These are phyloP conservation scores for Colletotrichum sp. DNA, from an alignment of 2,329 filamentous ascomycete species.

Conservation along the genomic window DNA sequence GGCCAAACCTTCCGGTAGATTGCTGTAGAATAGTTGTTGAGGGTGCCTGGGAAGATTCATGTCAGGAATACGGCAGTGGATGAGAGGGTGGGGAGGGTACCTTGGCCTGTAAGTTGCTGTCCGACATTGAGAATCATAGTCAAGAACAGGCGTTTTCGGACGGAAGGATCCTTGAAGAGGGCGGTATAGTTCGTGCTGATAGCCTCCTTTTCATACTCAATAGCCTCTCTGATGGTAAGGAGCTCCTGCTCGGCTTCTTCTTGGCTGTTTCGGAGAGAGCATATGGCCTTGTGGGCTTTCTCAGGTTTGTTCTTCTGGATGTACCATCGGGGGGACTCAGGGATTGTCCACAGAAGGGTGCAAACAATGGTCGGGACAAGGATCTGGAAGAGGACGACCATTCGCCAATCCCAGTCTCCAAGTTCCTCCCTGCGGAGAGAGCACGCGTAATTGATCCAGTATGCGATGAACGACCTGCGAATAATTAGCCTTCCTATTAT, in stretches of 20 bases:
- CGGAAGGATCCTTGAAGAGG: constrained; percentile 71
- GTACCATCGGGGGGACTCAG: constrained; percentile 72
- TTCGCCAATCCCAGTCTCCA: constrained; percentile 75
- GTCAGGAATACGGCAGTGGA: neutral
- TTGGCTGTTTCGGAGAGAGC: constrained; percentile 65
- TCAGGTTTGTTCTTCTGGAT: constrained; percentile 66
- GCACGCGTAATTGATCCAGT: constrained; percentile 61
- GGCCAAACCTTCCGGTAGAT: constrained; percentile 73
- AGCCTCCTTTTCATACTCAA: constrained; percentile 74
- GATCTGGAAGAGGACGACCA: constrained; percentile 76
- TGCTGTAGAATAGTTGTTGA: constrained; percentile 53
- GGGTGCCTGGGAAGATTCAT: constrained; percentile 11
- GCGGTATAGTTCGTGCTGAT: constrained; percentile 66
- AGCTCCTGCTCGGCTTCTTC: constrained; percentile 72
- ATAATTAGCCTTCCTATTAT: neutral
- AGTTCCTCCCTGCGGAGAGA: constrained; percentile 57
- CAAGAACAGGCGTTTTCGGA: constrained; percentile 69
- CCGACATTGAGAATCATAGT: constrained; percentile 72
- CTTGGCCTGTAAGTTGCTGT: constrained; percentile 56
- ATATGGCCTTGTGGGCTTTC: constrained; percentile 60
- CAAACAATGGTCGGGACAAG: constrained; percentile 68
- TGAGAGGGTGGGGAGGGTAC: constrained; percentile 17
- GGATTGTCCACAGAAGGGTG: constrained; percentile 65
- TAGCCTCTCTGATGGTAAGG: constrained; percentile 66
- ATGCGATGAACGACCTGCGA: constrained; percentile 61